A percentile compares a stretch with the other conserved stretches of the same genome.
These are phyloP conservation scores for Aphanomyces cochlioides DNA, from an alignment of 352 stramenopile genomes.

Conservation along the genomic window DNA sequence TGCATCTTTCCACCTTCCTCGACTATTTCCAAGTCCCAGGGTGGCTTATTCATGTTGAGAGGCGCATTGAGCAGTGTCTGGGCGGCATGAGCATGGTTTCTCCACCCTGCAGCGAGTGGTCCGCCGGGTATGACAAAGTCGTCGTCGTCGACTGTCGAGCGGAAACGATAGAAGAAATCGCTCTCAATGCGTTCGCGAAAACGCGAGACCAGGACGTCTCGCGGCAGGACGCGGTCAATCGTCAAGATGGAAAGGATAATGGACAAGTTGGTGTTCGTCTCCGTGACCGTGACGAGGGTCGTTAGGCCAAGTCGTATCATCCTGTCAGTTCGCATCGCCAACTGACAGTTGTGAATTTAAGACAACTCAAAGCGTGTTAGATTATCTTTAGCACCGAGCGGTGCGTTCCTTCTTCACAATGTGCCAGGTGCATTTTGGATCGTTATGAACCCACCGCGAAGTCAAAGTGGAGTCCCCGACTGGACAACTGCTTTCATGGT, in stretches of 20 bases:
- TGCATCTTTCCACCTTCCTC: constrained; percentile 44
- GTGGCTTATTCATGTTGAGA: constrained; percentile 57
- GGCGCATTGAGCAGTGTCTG: constrained; percentile 67
- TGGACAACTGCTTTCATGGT: too few species aligned
- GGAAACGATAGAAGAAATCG: constrained; percentile 67
- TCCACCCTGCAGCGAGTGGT: constrained; percentile 49
- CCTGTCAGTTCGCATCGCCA: too few species aligned
- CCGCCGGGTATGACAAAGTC: constrained; percentile 62
- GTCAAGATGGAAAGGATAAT: constrained; percentile 66
- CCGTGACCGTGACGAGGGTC: too few species aligned
- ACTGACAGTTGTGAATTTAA: too few species aligned
- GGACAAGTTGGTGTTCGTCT: constrained; percentile 55
- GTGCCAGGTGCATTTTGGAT: too few species aligned
- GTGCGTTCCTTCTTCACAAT: too few species aligned
- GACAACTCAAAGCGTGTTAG: too few species aligned
- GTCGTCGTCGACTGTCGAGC: constrained; percentile 50
- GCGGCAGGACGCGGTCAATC: constrained; percentile 40
- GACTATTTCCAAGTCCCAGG: constrained; percentile 77
- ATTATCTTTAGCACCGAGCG: too few species aligned
- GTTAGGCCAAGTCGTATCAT: too few species aligned
- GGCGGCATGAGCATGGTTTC: constrained; percentile 58
- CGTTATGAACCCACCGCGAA: too few species aligned
- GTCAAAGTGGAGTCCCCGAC: too few species aligned
- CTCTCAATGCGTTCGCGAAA: constrained; percentile 47
- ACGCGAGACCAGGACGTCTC: constrained; percentile 45